A percentile compares a stretch with the other conserved stretches of the same genome.
Evolutionary conservation across 2,329 filamentous ascomycete genomes (phyloP).

Genomic region (Pyrenochaeta sp.): DNA sequence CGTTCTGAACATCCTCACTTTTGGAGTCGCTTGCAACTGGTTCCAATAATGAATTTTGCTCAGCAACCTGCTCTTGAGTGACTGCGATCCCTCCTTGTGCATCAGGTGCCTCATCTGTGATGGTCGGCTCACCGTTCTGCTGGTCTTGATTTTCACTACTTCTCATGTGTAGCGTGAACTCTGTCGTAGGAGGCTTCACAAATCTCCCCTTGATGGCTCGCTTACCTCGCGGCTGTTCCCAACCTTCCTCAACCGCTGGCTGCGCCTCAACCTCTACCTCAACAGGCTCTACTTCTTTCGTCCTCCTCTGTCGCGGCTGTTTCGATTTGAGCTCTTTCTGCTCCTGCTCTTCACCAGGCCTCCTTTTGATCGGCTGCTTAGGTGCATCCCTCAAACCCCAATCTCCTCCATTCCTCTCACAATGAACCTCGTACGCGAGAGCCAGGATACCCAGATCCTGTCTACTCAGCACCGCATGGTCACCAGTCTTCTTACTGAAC

Average conservation of each 20-base stretch:
- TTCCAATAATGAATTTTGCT: neutral
- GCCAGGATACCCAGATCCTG: conserved; percentile 91
- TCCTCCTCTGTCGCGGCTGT: conserved; percentile 18
- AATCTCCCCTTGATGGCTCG: conserved; percentile 15
- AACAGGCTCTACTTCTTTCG: conserved; percentile 43
- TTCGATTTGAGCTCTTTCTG: conserved; percentile 11
- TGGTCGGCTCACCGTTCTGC: conserved; percentile 5
- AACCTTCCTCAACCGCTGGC: conserved; percentile 11
- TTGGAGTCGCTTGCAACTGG: conserved; percentile 5
- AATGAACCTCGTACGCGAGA: conserved; percentile 92
- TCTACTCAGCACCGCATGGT: conserved; percentile 84
- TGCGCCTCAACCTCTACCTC: neutral
- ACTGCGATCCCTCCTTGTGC: conserved; percentile 15
- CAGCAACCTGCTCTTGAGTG: conserved; percentile 6
- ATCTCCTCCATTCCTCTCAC: conserved; percentile 87
- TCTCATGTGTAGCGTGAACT: conserved; percentile 14
- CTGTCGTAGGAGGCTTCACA: conserved; percentile 15
- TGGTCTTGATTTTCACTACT: conserved; percentile 3
- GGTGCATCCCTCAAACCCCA: conserved; percentile 83
- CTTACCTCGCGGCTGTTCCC: conserved; percentile 19
- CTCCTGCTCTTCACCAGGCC: conserved; percentile 23
- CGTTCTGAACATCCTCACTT: conserved; percentile 8
- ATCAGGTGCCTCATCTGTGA: neutral
- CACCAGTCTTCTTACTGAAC: conserved; percentile 89
- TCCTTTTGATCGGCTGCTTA: conserved; percentile 78